Evolutionary conservation across 139 green algal genomes (phyloP).

Genomic region (Chlorella vulgaris): DNA sequence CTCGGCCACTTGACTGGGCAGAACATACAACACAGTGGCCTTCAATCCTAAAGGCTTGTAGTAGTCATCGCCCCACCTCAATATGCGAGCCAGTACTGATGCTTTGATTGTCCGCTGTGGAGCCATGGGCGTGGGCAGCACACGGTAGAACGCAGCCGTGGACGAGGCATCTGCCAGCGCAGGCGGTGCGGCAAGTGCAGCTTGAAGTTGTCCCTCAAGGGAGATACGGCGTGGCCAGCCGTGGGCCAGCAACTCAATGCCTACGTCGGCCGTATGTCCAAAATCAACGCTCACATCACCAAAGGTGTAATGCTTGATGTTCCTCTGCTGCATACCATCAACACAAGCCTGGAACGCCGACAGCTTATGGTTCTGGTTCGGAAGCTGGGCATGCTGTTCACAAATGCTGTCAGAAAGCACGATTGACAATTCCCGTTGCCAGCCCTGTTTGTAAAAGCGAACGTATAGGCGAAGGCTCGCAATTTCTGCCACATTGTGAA

Average conservation of each 20-base stretch:
- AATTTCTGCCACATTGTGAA: background rate
- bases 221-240: background rate
- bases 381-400: background rate
- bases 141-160: background rate
- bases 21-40: background rate
- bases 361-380: no score
- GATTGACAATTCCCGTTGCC: background rate
- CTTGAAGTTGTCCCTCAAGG: background rate
- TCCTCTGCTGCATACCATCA: background rate
- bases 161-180: background rate
- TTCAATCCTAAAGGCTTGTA: background rate
- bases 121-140: background rate
- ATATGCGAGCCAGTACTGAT: background rate
- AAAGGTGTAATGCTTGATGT: background rate
- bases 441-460: background rate
- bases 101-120: background rate
- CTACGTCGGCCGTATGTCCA: background rate
- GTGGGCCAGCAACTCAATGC: background rate
- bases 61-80: constrained; percentile 3
- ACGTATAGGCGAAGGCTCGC: background rate
- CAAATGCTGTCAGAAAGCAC: background rate
- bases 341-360: no score
- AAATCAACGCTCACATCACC: background rate
- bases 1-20: background rate
- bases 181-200: no score